phyloP scores from a whole-genome alignment of 1,284 basidiomycete species.

The Schizophyllum amplum region DNA sequence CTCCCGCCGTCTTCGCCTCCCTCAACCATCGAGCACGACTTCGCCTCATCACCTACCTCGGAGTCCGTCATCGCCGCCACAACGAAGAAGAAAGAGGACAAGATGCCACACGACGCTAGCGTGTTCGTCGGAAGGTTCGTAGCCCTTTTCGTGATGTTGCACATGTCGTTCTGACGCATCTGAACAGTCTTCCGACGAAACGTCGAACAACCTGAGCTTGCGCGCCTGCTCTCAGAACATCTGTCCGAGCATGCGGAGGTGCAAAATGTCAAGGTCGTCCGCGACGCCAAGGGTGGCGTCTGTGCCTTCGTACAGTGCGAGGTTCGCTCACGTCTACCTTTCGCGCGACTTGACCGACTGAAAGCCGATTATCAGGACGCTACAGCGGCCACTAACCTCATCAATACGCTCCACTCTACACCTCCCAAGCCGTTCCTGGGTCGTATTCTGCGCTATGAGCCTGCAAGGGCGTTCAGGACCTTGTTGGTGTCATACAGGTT shows the following conservation, averaged over 20 bases:
- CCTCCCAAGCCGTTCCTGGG: constrained; percentile 58
- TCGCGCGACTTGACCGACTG: background rate
- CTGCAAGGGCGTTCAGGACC: constrained; percentile 67
- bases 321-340: constrained; percentile 26
- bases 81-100: constrained; percentile 31
- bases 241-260: constrained; percentile 54
- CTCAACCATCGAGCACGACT: constrained; percentile 19
- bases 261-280: constrained; percentile 65
- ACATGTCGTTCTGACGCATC: background rate
- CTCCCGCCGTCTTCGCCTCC: constrained; percentile 29
- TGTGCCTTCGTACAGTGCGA: constrained; percentile 80
- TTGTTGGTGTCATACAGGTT: constrained; percentile 69
- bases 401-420: constrained; percentile 47
- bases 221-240: constrained; percentile 49
- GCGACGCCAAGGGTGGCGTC: constrained; percentile 63
- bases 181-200: constrained; percentile 58
- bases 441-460: constrained; percentile 63
- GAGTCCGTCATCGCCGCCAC: constrained; percentile 13
- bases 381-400: constrained; percentile 46
- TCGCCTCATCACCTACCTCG: constrained; percentile 14
- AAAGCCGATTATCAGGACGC: constrained; percentile 35
- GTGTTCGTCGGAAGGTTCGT: constrained; percentile 72
- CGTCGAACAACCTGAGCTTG: constrained; percentile 54
- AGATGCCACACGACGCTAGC: constrained; percentile 62
- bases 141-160: background rate